A percentile compares a stretch with the other conserved stretches of the same genome.
Evolutionary conservation across 208 protist species (phyloP).

Genomic region (Trypanosoma brucei): DNA sequence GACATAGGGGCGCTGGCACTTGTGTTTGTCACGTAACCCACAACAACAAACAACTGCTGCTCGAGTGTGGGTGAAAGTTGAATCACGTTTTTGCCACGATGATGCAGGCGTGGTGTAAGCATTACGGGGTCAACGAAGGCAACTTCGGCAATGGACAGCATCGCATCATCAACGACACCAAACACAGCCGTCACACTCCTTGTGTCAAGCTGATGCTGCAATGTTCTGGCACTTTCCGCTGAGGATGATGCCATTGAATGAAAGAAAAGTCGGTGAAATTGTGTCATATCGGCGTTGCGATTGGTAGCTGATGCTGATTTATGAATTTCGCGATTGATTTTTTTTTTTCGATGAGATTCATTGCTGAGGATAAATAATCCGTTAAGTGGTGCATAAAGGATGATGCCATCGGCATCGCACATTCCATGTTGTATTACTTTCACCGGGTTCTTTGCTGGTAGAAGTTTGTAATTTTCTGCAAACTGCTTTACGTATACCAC

Average conservation of each 20-base stretch:
- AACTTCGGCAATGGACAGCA: background rate
- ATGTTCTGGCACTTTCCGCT: background rate
- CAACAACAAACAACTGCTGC: slow-evolving; percentile 7
- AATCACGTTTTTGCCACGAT: background rate
- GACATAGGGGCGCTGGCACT: background rate
- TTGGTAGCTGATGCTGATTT: background rate
- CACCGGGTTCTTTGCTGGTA: background rate
- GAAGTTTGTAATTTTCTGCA: background rate
- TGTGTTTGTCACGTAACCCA: background rate
- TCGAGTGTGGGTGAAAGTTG: slow-evolving; percentile 3
- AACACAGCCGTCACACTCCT: background rate
- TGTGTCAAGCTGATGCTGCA: background rate
- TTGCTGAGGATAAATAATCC: background rate
- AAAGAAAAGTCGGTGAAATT: background rate
- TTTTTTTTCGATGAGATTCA: background rate
- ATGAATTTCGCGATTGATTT: background rate
- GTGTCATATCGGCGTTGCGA: background rate
- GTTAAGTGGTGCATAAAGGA: background rate
- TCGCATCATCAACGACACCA: background rate
- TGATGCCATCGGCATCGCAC: background rate
- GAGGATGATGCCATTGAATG: background rate
- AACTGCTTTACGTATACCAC: slow-evolving; percentile 17
- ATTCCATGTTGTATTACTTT: background rate
- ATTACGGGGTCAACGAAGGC: slow-evolving; percentile 4
- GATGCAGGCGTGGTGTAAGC: background rate